Evolutionary conservation across 345 rosid species (phyloP).

Genomic region (Excoecaria agallocha): DNA sequence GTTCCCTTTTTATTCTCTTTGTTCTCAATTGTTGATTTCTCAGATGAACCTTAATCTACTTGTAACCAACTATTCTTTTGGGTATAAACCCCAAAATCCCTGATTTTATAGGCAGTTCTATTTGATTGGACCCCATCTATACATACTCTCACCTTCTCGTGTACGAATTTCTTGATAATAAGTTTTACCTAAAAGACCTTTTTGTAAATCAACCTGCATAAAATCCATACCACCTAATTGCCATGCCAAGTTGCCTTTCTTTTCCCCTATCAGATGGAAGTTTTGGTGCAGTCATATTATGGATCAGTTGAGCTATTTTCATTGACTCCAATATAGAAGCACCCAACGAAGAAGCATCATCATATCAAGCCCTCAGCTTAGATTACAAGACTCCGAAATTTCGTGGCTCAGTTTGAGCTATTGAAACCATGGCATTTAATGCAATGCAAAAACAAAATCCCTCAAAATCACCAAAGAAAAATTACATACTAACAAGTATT

Average conservation of each 20-base stretch:
- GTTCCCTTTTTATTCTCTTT: neutral
- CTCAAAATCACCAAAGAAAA: neutral
- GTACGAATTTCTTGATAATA: neutral
- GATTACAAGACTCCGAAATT: neutral
- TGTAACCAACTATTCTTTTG: neutral
- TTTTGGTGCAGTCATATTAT: neutral
- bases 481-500: neutral
- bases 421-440: neutral
- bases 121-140: no score
- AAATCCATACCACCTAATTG: neutral
- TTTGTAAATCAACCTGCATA: neutral
- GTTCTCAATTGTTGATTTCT: neutral
- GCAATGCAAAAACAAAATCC: neutral
- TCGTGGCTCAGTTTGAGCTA: neutral
- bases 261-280: neutral
- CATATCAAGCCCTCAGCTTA: neutral
- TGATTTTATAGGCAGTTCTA: neutral
- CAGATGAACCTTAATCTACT: neutral
- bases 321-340: neutral
- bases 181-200: neutral
- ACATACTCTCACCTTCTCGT: neutral
- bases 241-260: neutral
- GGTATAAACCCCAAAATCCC: neutral
- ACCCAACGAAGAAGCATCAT: neutral
- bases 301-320: neutral